Evolutionary conservation across 2,329 filamentous ascomycete genomes (phyloP).

Genomic region (Myriosclerotinia curreyana): DNA sequence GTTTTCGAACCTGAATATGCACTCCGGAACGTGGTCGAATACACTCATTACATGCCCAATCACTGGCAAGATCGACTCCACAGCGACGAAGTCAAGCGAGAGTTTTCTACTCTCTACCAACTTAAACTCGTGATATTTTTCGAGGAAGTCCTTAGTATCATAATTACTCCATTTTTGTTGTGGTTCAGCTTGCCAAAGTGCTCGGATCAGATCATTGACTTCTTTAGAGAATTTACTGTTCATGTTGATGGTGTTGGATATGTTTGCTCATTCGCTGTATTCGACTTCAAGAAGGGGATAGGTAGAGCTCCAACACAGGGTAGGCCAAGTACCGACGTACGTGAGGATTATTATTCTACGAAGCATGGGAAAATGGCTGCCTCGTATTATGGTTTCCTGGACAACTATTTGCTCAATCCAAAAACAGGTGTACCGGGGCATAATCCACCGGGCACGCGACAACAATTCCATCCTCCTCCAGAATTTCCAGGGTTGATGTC

Average conservation of each 20-base stretch:
- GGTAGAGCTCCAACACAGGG: constrained; percentile 48
- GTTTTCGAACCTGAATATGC: constrained; percentile 93
- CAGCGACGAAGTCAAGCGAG: constrained; percentile 85
- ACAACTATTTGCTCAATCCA: constrained; percentile 80
- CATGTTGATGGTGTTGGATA: constrained; percentile 95
- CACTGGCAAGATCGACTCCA: constrained; percentile 90
- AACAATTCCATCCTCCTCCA: constrained; percentile 71
- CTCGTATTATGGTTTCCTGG: constrained; percentile 91
- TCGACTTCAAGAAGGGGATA: constrained; percentile 87
- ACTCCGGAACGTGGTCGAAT: constrained; percentile 83
- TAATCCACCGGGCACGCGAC: constrained; percentile 53
- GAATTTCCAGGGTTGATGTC: constrained; percentile 69
- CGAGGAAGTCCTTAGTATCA: constrained; percentile 87
- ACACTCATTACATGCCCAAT: constrained; percentile 85
- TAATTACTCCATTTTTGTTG: constrained; percentile 86
- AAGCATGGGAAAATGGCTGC: constrained; percentile 99
- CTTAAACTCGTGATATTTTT: constrained; percentile 88
- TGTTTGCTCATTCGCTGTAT: constrained; percentile 95
- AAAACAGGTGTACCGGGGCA: constrained; percentile 63
- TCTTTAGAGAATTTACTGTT: constrained; percentile 96
- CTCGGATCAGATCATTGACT: constrained; percentile 91
- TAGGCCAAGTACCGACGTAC: constrained; percentile 51
- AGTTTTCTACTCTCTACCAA: constrained; percentile 89
- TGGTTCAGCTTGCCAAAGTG: constrained; percentile 83
- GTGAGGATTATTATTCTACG: constrained; percentile 89